Percentiles rank a stretch among this genome's conserved stretches.
Conservation (phyloP, 2,329 filamentous ascomycete species). For the Claviceps spartinae region DNA sequence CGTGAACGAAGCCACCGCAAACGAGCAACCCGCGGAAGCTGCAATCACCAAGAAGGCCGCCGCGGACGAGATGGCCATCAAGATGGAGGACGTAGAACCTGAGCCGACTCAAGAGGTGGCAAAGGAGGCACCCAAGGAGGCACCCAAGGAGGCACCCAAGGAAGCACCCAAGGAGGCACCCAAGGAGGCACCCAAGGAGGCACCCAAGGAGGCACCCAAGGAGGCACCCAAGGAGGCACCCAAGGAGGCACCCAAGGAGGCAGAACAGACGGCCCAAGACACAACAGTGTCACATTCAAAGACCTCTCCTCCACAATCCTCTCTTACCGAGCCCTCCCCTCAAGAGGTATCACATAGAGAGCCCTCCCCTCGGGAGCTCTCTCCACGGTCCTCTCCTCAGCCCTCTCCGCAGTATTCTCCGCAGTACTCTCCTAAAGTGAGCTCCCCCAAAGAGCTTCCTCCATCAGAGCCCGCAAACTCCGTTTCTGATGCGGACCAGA, state of each 20-base stretch:
- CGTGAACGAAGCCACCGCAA: too few species aligned
- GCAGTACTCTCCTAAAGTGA: too few species aligned
- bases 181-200: too few species aligned
- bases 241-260: not conserved
- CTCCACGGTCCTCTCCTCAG: too few species aligned
- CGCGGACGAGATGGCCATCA: conserved; percentile 21
- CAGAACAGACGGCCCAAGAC: conserved; percentile 16
- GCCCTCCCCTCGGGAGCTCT: too few species aligned
- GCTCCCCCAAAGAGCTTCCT: not conserved
- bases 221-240: conserved; percentile 3
- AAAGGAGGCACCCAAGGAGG: conserved; percentile 8
- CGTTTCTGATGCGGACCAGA: not conserved
- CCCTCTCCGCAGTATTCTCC: too few species aligned
- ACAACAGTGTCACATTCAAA: conserved; percentile 6
- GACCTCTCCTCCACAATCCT: too few species aligned
- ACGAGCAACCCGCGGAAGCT: too few species aligned
- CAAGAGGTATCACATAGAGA: too few species aligned
- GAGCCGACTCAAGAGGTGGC: conserved; percentile 19
- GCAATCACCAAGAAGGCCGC: conserved; percentile 1
- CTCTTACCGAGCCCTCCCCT: too few species aligned
- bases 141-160: too few species aligned
- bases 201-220: conserved; percentile 3
- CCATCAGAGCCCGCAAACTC: conserved; percentile 9
- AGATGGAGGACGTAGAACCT: conserved; percentile 26
- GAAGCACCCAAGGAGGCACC: too few species aligned